phyloP scores from a whole-genome alignment of 768 basidiomycete genomes.

The Mycena vitilis region DNA sequence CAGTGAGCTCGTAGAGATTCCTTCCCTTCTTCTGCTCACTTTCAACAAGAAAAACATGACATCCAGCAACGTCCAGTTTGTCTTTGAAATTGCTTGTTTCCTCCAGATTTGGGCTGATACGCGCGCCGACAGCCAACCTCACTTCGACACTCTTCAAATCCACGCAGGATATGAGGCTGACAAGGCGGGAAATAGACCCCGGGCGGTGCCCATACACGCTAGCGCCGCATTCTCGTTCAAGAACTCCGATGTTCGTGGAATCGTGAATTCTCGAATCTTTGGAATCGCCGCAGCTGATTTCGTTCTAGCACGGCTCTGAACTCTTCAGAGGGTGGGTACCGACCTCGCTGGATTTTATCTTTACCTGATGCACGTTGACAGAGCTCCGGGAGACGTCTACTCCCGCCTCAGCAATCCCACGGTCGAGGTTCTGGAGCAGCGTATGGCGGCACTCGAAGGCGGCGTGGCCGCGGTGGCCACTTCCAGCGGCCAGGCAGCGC shows the following conservation, averaged over 20 bases:
- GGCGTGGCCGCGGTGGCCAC: slow-evolving; percentile 22
- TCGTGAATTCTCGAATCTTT: neutral
- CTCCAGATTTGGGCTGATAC: too few species aligned
- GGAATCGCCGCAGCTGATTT: neutral
- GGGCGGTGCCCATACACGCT: slow-evolving; percentile 22
- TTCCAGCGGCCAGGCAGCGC: slow-evolving; percentile 29
- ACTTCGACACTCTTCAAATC: slow-evolving; percentile 28
- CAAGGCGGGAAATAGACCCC: slow-evolving; percentile 28
- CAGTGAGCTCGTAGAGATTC: too few species aligned
- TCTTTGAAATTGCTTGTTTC: neutral
- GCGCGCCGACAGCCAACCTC: slow-evolving; percentile 1
- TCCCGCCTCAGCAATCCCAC: slow-evolving; percentile 27
- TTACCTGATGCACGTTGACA: neutral
- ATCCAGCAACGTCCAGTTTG: neutral
- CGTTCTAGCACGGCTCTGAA: slow-evolving; percentile 26
- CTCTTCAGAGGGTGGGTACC: slow-evolving; percentile 27
- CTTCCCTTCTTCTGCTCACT: neutral
- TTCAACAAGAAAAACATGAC: slow-evolving; percentile 7
- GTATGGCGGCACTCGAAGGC: slow-evolving; percentile 31
- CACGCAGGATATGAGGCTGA: slow-evolving; percentile 22
- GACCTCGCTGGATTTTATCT: neutral
- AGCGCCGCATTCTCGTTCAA: slow-evolving; percentile 27
- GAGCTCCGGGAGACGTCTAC: slow-evolving; percentile 22
- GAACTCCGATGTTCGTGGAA: slow-evolving; percentile 24
- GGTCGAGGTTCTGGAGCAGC: slow-evolving; percentile 25